Conservation (phyloP, 352 stramenopile genomes). For the Peronosclerospora sorghi region DNA sequence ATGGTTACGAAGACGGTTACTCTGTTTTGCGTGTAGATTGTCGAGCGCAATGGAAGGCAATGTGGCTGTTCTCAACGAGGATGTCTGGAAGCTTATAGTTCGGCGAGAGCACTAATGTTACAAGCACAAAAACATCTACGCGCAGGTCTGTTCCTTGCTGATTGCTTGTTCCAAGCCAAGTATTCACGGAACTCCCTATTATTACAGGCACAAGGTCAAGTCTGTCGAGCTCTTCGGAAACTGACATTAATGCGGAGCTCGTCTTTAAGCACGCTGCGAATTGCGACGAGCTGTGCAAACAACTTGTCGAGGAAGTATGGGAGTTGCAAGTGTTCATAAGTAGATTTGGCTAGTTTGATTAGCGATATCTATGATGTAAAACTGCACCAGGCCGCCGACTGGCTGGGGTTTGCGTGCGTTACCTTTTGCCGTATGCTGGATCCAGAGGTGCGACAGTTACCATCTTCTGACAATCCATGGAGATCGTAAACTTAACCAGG, state of each 20-base stretch:
- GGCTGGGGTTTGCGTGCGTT: constrained; percentile 74
- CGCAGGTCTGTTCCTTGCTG: constrained; percentile 27
- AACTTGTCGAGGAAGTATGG: constrained; percentile 66
- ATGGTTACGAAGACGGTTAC: constrained; percentile 2
- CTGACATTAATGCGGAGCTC: constrained; percentile 56
- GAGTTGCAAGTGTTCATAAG: constrained; percentile 1
- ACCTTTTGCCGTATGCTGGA: constrained; percentile 68
- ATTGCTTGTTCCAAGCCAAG: too few relatives aligned
- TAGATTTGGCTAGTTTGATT: background rate
- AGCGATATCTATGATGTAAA: too few relatives aligned
- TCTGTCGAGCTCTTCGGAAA: constrained; percentile 26
- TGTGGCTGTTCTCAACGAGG: constrained; percentile 67
- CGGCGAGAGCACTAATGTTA: constrained; percentile 45
- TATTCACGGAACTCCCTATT: too few relatives aligned
- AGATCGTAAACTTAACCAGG: background rate
- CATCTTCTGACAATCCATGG: background rate
- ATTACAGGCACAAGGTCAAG: constrained; percentile 33
- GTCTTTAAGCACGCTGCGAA: constrained; percentile 60
- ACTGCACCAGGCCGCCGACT: constrained; percentile 53
- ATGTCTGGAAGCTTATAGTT: constrained; percentile 74
- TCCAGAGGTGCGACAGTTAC: constrained; percentile 35
- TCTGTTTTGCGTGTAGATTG: constrained; percentile 34
- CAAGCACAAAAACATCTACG: constrained; percentile 54
- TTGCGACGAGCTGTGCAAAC: constrained; percentile 55
- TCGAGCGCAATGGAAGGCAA: constrained; percentile 63